phyloP scores from a whole-genome alignment of 1,139 yeast genomes.

The Geotrichum reessii region DNA sequence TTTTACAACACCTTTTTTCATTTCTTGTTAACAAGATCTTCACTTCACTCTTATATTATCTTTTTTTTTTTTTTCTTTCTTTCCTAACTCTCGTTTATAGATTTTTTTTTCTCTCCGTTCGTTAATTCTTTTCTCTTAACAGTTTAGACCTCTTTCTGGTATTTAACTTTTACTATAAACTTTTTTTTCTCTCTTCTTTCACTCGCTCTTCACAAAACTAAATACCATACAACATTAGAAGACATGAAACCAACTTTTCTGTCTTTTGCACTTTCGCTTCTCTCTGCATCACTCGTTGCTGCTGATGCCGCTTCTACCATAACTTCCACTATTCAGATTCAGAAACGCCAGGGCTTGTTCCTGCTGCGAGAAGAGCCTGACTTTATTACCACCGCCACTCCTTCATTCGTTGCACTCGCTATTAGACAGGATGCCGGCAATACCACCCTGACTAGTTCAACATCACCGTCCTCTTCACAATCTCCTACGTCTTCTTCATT shows the following conservation, averaged over 20 bases:
- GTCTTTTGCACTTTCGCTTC: neutral
- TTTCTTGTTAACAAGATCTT: too few species aligned
- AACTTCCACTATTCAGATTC: neutral
- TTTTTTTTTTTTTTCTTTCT: too few species aligned
- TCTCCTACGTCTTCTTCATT: neutral
- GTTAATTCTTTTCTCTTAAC: too few species aligned
- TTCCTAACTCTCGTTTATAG: too few species aligned
- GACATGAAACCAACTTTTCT: neutral
- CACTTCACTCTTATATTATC: too few species aligned
- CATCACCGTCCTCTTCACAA: neutral
- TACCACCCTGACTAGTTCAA: neutral
- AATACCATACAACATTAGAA: neutral
- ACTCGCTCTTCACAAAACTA: neutral
- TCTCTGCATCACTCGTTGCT: neutral
- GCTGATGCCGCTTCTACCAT: neutral
- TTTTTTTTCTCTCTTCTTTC: too few species aligned
- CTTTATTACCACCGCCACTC: neutral
- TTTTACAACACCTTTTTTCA: too few species aligned
- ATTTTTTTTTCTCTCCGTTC: too few species aligned
- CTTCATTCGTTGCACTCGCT: neutral
- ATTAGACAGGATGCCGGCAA: neutral
- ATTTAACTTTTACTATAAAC: too few species aligned
- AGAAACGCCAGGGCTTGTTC: neutral
- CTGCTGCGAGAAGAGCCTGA: conserved; percentile 1
- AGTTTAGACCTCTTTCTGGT: too few species aligned